Evolutionary conservation across 1,284 basidiomycete species (phyloP), one percentile per base, ranked within the genome.

Genomic region (Amylostereum areolatum): DNA sequence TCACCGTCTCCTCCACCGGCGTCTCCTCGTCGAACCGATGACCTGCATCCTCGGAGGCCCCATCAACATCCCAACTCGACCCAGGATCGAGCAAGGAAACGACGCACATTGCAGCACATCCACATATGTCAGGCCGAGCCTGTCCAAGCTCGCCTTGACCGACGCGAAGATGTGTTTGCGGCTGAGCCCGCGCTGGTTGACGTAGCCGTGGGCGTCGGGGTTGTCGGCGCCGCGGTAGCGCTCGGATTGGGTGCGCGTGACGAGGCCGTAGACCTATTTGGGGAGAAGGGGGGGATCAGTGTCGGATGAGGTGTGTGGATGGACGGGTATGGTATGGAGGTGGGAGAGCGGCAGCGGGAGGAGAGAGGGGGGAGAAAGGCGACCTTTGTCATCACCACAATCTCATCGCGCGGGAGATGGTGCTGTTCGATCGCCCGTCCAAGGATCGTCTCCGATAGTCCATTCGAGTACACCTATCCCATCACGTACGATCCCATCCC

Each of bases 351-450:
- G n/a, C n/a, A n/a, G n/a, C n/a, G n/a, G n/a, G n/a, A n/a, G n/a
- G n/a, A n/a, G n/a, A n/a, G n/a, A n/a, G n/a, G n/a, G n/a, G n/a
- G n/a, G n/a, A n/a, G n/a, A 27, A 5, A 12, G 47, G 54, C 51
- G 24, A 80, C 81, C 69, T 92, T 91, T 33, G 87, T 89, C 71
- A 91, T 73, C 30, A 91, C 77, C 10, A 91, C 86, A 28, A 91
- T 80, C 56, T 85, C 81, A 27, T 84, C 81, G 6, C 90, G 78
- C 11, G 86, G 85, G n/a, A 92, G 72, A 28, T 82, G 66, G 52
- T 80, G 73, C 55, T 84, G 59, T 58, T 85, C 86, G 66, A 94
- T 85, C 1, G 87, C 90, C 55, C 85, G 85, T 4, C 91, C 89
- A 34, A 92, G 73, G 53, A 89, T 79, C 29, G 77, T 62, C 64